Base-by-base conservation (phyloP, 768 basidiomycete species). In the Stropharia rugosoannulata region DNA sequence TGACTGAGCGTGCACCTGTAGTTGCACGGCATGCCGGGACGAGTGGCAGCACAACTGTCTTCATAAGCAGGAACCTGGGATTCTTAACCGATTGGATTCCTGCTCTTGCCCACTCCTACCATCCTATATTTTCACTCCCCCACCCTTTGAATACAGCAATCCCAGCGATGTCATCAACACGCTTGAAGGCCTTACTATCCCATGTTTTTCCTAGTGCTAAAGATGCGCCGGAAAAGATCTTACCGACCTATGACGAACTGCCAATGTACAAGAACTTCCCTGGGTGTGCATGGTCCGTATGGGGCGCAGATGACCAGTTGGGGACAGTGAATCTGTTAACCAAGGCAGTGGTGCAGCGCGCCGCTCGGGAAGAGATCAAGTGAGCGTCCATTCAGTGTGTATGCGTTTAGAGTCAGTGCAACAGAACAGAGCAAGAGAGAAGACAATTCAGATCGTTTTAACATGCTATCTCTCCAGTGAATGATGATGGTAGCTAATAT, bases 231-330 rank as follows among this genome's bases (percentile, higher is more conserved):
- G 59, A 63, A 45, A 60, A 40, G 35, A 52, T 60, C 43, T 55
- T 74, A 2, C 75, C 74, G 4, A 64, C 68, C 19, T 75, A 66
- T 51, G 74, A 76, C 54, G 73, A 77, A 38, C 64, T 77, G 29
- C 71, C 70, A 11, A 62, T 75, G 10, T 85, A 68, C 77, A 84
- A 74, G 73, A 80, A 71, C 64, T 79, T 62, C 69, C 77, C 66
- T 49, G 87, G 86, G 9, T 88, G 86, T 53, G 87, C 86, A 2
- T 89, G 87, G 87, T 75, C 73, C 3, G 74, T 87, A 9, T 88
- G 85, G 85, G 86, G 86, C 22, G 68, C 75, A 37, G 79, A 82
- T 16, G 87, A 89, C 58, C 74, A 88, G 61, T 73, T 88, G 16
- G 87, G 87, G 1, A 88, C 85, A 5, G 72, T 88, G 38, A 88